Evolutionary conservation across 164 flowering plant species (phyloP).

Genomic region (Amborella trichopoda): DNA sequence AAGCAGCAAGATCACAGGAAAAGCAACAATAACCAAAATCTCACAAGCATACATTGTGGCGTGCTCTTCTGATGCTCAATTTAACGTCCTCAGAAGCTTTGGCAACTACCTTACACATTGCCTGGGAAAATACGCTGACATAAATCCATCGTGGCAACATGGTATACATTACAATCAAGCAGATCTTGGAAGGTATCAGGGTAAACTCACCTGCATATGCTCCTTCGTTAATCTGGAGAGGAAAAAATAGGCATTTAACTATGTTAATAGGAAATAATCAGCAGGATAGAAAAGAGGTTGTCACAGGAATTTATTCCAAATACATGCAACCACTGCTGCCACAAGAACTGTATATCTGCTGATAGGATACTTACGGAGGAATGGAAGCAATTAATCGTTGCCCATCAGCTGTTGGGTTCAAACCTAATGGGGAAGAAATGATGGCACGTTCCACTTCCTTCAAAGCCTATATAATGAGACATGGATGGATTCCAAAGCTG

Average conservation of each 20-base stretch:
- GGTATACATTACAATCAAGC: too few species aligned
- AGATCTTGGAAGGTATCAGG: too few species aligned
- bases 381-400: constrained; percentile 64
- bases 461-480: too few species aligned
- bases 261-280: neutral
- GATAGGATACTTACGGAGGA: constrained; percentile 86
- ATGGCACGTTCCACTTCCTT: constrained; percentile 74
- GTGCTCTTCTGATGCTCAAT: constrained; percentile 87
- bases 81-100: constrained; percentile 83
- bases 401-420: constrained; percentile 70
- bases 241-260: neutral
- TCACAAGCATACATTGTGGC: constrained; percentile 56
- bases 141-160: too few species aligned
- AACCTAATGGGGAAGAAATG: constrained; percentile 74
- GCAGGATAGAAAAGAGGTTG: neutral
- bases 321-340: too few species aligned
- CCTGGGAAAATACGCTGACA: constrained; percentile 48
- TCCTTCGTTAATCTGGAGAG: constrained; percentile 76
- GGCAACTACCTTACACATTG: constrained; percentile 72
- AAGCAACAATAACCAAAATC: neutral
- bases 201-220: constrained; percentile 56
- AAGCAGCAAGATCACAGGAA: neutral
- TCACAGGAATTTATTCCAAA: too few species aligned
- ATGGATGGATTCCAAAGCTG: too few species aligned
- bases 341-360: neutral